Evolutionary conservation across 164 flowering plant genomes (phyloP), one percentile per base, ranked within the genome.

Genomic region (Buxus sempervirens): DNA sequence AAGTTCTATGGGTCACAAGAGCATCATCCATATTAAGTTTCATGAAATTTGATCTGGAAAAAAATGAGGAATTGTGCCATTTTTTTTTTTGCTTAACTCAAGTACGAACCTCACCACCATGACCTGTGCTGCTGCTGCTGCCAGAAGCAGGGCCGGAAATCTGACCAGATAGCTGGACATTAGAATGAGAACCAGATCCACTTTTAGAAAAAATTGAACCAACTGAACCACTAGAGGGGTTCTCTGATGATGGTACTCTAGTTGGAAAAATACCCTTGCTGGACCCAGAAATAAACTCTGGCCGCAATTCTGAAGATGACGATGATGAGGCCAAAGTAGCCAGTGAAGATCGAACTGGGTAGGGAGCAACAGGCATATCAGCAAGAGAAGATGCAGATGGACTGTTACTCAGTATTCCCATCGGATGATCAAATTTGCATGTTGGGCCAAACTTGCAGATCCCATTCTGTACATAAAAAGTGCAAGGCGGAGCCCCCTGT

Each of bases 351-450:
- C 95, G 95, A 59, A 88, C 88, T 19, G 97, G 96, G 73, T 87
- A 96, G 20, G 99, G 95, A 71, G 96, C 93, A 56, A 90, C 93
- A n/a, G 99, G 93, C 86, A 91, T 81, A 75, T 91, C 98, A 64
- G 90, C 76, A 54, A 93, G 91, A 69, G 98, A 96, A 32, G 99
- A 96, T 49, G 97, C 96, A 58, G 99, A 96, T 24, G 99, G 93
- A 67, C 95, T 87, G 83, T 91, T 90, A 72, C 88, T 86, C 66
- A 93, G 71, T 19, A 80, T 66, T 61, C 85, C 88, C 88, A 82
- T 82, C 36, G 96, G 89, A 67, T 93, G 98, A 73, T 93, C 93
- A 67, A 80, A 93, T 79, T 83, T 90, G 89, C 98, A 93, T 15
- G 91, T 79, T 3, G 84, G 80, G 24, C 98, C 98, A 72, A 80